Evolutionary conservation across 73 alveolate genomes (phyloP).

Genomic region (Paramecium sonneborni): DNA sequence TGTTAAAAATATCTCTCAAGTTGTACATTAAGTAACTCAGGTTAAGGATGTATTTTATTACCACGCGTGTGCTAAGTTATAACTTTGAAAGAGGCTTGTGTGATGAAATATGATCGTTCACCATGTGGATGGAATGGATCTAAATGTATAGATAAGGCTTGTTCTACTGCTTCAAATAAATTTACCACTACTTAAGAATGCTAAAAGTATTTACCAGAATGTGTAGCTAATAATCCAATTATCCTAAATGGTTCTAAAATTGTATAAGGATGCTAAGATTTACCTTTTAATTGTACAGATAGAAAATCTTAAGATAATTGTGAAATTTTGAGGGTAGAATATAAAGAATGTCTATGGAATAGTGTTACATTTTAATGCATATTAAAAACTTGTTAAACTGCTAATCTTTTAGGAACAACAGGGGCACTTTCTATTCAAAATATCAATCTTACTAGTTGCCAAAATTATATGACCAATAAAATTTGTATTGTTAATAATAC

Average conservation of each 20-base stretch:
- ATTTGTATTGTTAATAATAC: background rate
- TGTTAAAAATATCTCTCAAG: background rate
- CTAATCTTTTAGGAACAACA: background rate
- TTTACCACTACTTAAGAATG: background rate
- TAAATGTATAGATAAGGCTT: background rate
- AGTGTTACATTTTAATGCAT: background rate
- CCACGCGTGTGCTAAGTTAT: background rate
- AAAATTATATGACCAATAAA: background rate
- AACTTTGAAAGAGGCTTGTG: background rate
- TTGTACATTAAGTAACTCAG: background rate
- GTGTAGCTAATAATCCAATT: background rate
- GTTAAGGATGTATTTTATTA: background rate
- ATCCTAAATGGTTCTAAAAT: too few relatives aligned
- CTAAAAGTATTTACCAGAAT: background rate
- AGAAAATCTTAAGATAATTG: background rate
- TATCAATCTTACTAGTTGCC: background rate
- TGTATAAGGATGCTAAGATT: background rate
- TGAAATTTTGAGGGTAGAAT: background rate
- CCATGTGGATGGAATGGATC: constrained; percentile 38
- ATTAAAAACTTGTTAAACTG: background rate
- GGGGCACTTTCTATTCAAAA: background rate
- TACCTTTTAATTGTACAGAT: background rate
- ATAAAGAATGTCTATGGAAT: background rate
- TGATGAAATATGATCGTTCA: background rate
- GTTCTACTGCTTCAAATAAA: background rate